phyloP scores from a whole-genome alignment of 1,284 basidiomycete species.

The Sanghuangporus weigelae region DNA sequence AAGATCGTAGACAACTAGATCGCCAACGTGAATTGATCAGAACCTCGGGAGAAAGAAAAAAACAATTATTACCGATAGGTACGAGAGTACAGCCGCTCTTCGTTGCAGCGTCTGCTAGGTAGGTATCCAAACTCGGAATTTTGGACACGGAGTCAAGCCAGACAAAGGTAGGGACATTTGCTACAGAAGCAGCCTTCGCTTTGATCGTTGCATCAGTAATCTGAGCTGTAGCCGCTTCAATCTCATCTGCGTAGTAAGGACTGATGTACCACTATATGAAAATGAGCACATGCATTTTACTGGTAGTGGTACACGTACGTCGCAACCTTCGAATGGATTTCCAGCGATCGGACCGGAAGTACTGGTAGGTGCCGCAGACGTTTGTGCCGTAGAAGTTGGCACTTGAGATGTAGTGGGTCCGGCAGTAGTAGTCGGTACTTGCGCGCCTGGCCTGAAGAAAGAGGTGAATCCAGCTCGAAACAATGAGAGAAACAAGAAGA shows the following conservation, averaged over 20 bases:
- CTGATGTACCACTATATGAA: slow-evolving; percentile 39
- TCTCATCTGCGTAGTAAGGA: slow-evolving; percentile 49
- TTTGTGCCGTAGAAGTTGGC: slow-evolving; percentile 22
- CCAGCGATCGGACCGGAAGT: slow-evolving; percentile 35
- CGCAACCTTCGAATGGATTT: slow-evolving; percentile 48
- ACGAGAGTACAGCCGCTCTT: slow-evolving; percentile 47
- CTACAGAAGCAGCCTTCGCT: slow-evolving; percentile 46
- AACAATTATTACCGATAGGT: slow-evolving; percentile 43
- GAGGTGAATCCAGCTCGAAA: neutral
- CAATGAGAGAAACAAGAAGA: neutral
- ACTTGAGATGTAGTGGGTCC: slow-evolving; percentile 24
- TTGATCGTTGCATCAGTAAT: slow-evolving; percentile 44
- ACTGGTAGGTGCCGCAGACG: slow-evolving; percentile 20
- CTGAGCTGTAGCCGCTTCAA: slow-evolving; percentile 41
- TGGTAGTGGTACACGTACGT: slow-evolving; percentile 27
- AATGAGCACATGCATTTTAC: neutral
- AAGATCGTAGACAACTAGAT: slow-evolving; percentile 15
- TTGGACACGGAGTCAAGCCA: slow-evolving; percentile 56
- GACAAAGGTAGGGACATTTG: slow-evolving; percentile 53
- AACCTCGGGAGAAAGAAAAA: neutral
- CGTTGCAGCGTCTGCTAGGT: slow-evolving; percentile 46
- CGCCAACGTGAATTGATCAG: neutral
- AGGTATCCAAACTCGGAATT: slow-evolving; percentile 44
- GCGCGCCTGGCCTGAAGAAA: neutral
- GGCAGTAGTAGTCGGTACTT: slow-evolving; percentile 17